Conservation (phyloP, 1,139 yeast species). For the Kodamaea derodonti region DNA sequence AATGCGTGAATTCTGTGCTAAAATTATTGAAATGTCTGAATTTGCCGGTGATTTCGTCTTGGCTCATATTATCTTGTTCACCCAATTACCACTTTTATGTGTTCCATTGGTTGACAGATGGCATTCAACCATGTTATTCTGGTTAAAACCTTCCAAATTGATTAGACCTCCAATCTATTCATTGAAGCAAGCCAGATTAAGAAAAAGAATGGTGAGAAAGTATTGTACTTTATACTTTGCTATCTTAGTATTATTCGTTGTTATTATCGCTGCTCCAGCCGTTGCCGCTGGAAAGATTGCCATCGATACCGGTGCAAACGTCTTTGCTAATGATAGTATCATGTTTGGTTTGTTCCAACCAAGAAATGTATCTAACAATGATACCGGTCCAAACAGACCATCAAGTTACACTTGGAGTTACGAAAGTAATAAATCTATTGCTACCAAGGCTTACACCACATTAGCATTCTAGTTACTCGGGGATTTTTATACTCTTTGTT, state of each 20-base stretch:
- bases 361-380: slow-evolving; percentile 74
- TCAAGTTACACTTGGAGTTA: slow-evolving; percentile 47
- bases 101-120: slow-evolving; percentile 92
- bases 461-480: slow-evolving; percentile 37
- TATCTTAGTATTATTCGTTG: slow-evolving; percentile 66
- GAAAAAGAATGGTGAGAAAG: slow-evolving; percentile 98
- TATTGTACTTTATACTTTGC: slow-evolving; percentile 80
- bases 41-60: slow-evolving; percentile 95
- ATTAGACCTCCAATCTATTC: slow-evolving; percentile 99
- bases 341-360: slow-evolving; percentile 85
- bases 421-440: slow-evolving; percentile 52
- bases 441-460: slow-evolving; percentile 57
- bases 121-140: slow-evolving; percentile 98
- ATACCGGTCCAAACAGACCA: slow-evolving; percentile 63
- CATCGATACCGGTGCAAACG: slow-evolving; percentile 22
- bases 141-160: slow-evolving; percentile 98
- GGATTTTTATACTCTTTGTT: slow-evolving; percentile 1
- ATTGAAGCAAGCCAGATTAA: slow-evolving; percentile 91
- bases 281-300: slow-evolving; percentile 50
- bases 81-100: slow-evolving; percentile 81
- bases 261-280: slow-evolving; percentile 89
- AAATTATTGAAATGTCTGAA: slow-evolving; percentile 89
- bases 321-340: slow-evolving; percentile 26
- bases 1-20: slow-evolving; percentile 90
- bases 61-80: slow-evolving; percentile 84